Evolutionary conservation across 805 yeast genomes (phyloP), one percentile per base, ranked within the genome.

Genomic region (Metschnikowia sp.): DNA sequence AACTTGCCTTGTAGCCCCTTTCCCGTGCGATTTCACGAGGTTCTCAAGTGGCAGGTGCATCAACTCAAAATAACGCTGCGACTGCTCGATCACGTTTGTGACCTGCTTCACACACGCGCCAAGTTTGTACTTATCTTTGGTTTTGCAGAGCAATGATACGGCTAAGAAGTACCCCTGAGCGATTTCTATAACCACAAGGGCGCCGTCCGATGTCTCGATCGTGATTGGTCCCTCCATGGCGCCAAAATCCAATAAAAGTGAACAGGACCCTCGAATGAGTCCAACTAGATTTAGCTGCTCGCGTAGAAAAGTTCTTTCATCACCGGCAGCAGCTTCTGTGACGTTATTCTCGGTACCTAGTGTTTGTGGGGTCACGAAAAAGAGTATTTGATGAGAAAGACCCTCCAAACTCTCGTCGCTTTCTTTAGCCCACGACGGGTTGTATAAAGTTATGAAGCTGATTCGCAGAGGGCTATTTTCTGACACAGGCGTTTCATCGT

Each of bases 251-350:
- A 49, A 42, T 8, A 62, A 60, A 39, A 72, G 57, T 22, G 70
- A 62, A 38, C 58, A 61, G 3, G 70, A 59, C 3, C 76, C 76
- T 39, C 71, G 62, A 9, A 70, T 54, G 13, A 72, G 50, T 0
- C 77, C 76, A 9, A 72, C 51, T 2, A 64, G 47, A 30, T 65
- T 61, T 30, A 70, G 38, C 36, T 66, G 66, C 35, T 65, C 67
- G 10, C 54, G 44, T 15, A 42, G 50, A 4, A 42, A 28, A 11
- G 28, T 10, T 3, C 15, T 19, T 5, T 30, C 31, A 26, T 32
- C 26, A 15, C 11, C 50, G 10, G 18, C 10, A 12, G 34, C 10
- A 11, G 26, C 22, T 12, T 8, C 34, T 29, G 11, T 12, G 6
- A 8, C 13, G 22, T n/a, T 46, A 11, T 8, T 29, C 10, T 46